Evolutionary conservation across 805 yeast genomes (phyloP), one percentile per base, ranked within the genome.

Genomic region (Kazachstania kunashirensis): DNA sequence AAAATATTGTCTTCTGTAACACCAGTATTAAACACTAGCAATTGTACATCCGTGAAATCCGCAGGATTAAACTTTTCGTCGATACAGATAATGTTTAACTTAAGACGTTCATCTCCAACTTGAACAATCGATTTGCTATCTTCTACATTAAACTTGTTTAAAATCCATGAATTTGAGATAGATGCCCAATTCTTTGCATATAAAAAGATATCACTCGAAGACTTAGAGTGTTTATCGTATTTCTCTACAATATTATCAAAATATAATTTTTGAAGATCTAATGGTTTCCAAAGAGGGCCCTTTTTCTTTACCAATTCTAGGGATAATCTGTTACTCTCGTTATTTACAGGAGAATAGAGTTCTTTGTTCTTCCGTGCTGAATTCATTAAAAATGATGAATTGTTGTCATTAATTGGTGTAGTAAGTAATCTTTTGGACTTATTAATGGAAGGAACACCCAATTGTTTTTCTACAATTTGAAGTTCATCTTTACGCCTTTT

Each of bases 251-350:
- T 31, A 9, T 61, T 52, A 1, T 49, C 34, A n/a, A 50, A 44
- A 26, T 66, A 55, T 28, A 71, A 52, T 7, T 47, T 29, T 9
- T 52, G 43, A 11, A 75, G 45, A 41, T 67, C 63, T 10, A 71
- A 41, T 1, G 75, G 74, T 26, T 57, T 52, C 81, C 80, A 75
- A 10, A 70, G 53, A 26, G 60, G 55, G 19, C 29, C 32, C 7
- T 57, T 52, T 12, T 69, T 59, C 35, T 57, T 61, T 6, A 46
- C 44, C 37, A 67, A 66, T 31, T 64, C 45, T 2, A 36, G 41
- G 6, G 53, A 44, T 25, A 62, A 56, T 10, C 47, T 56, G 40
- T 59, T 56, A 12, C 33, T 48, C 38, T 58, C 61, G 38, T 53
- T 45, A 29, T 29, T 39, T 4, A 46, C 46, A 11, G 54, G 57